Percentiles rank a stretch among this genome's conserved stretches.
phyloP scores from a whole-genome alignment of 768 basidiomycete genomes.

The Tylopilus felleus region DNA sequence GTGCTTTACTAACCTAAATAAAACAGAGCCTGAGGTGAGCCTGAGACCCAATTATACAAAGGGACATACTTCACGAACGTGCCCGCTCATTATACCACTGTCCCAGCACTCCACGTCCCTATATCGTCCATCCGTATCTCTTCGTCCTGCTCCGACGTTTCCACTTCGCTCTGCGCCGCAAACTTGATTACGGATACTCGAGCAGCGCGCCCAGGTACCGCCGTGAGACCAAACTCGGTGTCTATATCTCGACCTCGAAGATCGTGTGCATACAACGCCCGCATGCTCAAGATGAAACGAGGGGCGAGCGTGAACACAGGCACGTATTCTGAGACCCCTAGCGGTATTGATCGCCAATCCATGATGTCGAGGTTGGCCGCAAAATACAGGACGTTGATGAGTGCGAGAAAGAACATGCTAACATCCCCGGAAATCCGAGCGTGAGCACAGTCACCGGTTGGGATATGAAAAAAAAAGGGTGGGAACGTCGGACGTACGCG shows the following conservation, averaged over 20 bases:
- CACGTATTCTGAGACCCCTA: background rate
- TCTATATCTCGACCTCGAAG: background rate
- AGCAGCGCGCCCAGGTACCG: background rate
- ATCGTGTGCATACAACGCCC: constrained; percentile 2
- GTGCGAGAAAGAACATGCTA: background rate
- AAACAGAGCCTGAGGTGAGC: no score
- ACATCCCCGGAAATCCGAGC: background rate
- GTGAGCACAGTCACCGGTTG: background rate
- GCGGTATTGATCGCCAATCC: background rate
- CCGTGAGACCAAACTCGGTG: background rate
- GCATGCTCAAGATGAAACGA: constrained; percentile 5
- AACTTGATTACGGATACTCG: background rate
- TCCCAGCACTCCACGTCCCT: background rate
- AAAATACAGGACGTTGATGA: background rate
- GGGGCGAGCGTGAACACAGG: constrained; percentile 8
- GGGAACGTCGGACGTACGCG: background rate
- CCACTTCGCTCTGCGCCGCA: background rate
- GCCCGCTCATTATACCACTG: background rate
- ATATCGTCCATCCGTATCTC: background rate
- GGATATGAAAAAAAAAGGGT: no score
- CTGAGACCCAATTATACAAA: background rate
- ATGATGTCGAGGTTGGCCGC: background rate
- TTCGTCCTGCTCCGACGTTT: background rate
- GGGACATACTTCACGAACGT: background rate
- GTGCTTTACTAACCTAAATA: no score